Base-by-base conservation (phyloP, 1,284 basidiomycete species). In the Cronartium quercuum region DNA sequence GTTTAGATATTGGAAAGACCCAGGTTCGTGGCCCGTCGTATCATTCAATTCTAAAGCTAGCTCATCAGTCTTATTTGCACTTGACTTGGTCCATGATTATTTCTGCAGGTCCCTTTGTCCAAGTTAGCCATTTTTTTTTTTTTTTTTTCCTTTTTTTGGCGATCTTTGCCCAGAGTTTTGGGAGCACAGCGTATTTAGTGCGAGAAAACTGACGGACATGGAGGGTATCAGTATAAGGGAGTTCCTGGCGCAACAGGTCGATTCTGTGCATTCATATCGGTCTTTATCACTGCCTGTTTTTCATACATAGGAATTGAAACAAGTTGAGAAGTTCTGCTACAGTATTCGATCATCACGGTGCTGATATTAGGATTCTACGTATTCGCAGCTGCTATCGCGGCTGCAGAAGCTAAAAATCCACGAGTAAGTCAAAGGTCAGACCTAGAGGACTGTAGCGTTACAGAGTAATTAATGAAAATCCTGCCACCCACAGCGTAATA, bases 1-100 rank as follows among this genome's bases (percentile, higher is more conserved):
- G 3, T 90, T 90, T 83, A 82, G 87, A 15, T 91, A 87, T 83
- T 91, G 90, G 90, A 86, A 85, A 76, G 82, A 89, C 78, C 88
- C 89, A 6, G 90, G 89, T 35, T 18, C n/a, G 6, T 55, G n/a
- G n/a, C n/a, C n/a, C n/a, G n/a, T n/a, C n/a, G n/a, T n/a, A n/a
- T n/a, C n/a, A n/a, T n/a, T n/a, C n/a, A n/a, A n/a, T n/a, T n/a
- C n/a, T n/a, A n/a, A n/a, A n/a, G n/a, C n/a, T n/a, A n/a, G n/a
- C n/a, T n/a, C n/a, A n/a, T n/a, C n/a, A n/a, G n/a, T n/a, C n/a
- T n/a, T n/a, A n/a, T n/a, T n/a, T n/a, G n/a, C n/a, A n/a, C n/a
- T n/a, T n/a, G n/a, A n/a, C n/a, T n/a, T n/a, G n/a, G n/a, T n/a
- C n/a, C n/a, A n/a, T n/a, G n/a, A n/a, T n/a, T n/a, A 55, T 21